Base-by-base conservation (phyloP, 306 rosid genomes). In the Macrotyloma uniflorum region DNA sequence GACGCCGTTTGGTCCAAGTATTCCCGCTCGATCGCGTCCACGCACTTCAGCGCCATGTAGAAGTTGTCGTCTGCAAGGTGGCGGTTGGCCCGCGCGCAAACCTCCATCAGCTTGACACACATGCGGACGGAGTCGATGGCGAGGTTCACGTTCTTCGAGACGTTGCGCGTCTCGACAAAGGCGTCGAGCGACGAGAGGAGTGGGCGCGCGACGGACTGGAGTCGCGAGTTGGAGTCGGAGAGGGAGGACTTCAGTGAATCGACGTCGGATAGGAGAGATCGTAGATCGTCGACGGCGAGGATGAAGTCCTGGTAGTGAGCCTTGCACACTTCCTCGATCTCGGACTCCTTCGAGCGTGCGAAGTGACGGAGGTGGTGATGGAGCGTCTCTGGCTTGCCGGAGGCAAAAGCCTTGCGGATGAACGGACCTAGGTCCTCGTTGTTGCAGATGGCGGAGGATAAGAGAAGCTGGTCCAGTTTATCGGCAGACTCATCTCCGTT, bases 301-400 rank as follows among this genome's bases (percentile, higher is more conserved):
- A 95, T 95, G 90, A 95, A 95, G 83, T 95, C 99, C 77, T 93
- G 99, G 83, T 95, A 95, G 93, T 95, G 99, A 12, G 97, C 99
- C 53, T 91, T 93, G 84, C 98, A 94, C 19, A 94, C 98, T 50
- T 96, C 99, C 74, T 96, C 99, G 88, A 96, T 96, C 89, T 96
- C 97, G 0, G 97, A 90, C 75, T 96, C 99, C 72, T 96, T 96
- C 67, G 94, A 85, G 40, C 97, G 96, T 4, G 98, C 80, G 78
- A 96, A 93, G 84, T 90, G 94, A 46, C 98, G 98, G 78, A 96
- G 99, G 77, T 91, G 98, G 70, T 87, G 98, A 47, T 86, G 97
- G 36, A 96, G 91, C 46, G 90, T 86, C 65, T 96, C 99, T 13
- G 99, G 99, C 75, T 96, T 93, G 51, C 98, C 98, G 61, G 94